Conservation (phyloP, 2,329 filamentous ascomycete genomes). For the Neopestalotiopsis sp. region DNA sequence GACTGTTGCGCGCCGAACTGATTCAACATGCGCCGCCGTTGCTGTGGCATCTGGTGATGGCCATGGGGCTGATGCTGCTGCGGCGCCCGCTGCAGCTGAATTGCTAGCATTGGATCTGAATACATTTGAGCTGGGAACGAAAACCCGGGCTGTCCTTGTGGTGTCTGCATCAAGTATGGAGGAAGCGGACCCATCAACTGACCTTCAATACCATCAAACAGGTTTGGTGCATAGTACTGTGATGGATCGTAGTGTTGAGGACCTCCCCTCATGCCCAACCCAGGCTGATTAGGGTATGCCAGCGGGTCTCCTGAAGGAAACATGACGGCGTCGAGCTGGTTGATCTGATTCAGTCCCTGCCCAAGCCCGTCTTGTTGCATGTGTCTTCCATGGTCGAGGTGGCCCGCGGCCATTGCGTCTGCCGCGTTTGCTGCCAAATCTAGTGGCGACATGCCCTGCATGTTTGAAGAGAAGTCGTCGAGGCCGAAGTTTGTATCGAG, state of each 20-base stretch:
- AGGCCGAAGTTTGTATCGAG: constrained; percentile 11
- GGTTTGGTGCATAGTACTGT: constrained; percentile 56
- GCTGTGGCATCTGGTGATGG: constrained; percentile 22
- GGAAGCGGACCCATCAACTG: constrained; percentile 75
- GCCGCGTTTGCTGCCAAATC: constrained; percentile 14
- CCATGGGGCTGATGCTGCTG: constrained; percentile 27
- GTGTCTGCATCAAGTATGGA: constrained; percentile 68
- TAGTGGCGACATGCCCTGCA: constrained; percentile 18
- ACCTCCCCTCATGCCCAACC: constrained; percentile 60
- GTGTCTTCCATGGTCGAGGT: constrained; percentile 5
- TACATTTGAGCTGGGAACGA: constrained; percentile 50
- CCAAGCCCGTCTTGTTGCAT: constrained; percentile 26
- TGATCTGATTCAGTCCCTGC: constrained; percentile 53
- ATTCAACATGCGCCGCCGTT: constrained; percentile 27
- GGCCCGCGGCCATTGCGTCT: not conserved
- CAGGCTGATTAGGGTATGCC: constrained; percentile 78
- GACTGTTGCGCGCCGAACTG: constrained; percentile 46
- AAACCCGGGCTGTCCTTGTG: constrained; percentile 46
- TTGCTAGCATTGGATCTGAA: constrained; percentile 46
- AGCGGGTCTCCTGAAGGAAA: constrained; percentile 81
- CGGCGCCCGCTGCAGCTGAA: constrained; percentile 36
- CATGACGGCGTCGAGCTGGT: constrained; percentile 79
- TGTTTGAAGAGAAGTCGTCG: constrained; percentile 26
- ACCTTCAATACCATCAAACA: constrained; percentile 72
- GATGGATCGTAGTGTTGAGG: constrained; percentile 39